Evolutionary conservation across 1,284 basidiomycete genomes (phyloP).

Genomic region (Volvariella surrecta): DNA sequence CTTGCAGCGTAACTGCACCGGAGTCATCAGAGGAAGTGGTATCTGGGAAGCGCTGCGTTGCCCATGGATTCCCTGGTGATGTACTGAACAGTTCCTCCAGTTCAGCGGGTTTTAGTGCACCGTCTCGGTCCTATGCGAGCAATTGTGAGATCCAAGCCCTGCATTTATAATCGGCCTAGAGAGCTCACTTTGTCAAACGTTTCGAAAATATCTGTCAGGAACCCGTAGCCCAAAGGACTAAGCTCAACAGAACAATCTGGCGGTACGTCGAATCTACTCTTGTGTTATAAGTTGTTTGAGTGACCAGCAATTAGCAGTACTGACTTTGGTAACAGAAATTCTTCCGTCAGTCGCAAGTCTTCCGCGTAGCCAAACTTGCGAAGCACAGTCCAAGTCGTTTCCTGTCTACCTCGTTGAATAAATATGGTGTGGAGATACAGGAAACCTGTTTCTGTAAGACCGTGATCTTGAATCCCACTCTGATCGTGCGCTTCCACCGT

Average conservation of each 20-base stretch:
- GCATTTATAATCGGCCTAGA: background rate
- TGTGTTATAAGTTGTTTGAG: conserved; percentile 14
- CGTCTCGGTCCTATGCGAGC: conserved; percentile 77
- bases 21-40: conserved; percentile 87
- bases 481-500: conserved; percentile 74
- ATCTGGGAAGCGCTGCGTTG: conserved; percentile 78
- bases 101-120: conserved; percentile 82
- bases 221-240: conserved; percentile 89
- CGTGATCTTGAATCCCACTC: conserved; percentile 59
- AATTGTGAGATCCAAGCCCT: conserved; percentile 3
- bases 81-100: conserved; percentile 88
- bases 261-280: conserved; percentile 80
- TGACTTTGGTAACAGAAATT: conserved; percentile 80
- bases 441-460: conserved; percentile 92
- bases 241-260: conserved; percentile 93
- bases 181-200: conserved; percentile 81
- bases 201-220: conserved; percentile 96
- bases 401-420: conserved; percentile 92
- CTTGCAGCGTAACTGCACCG: conserved; percentile 90
- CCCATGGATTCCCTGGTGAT: conserved; percentile 93
- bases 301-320: conserved; percentile 10
- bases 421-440: conserved; percentile 95
- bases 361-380: conserved; percentile 95
- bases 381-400: conserved; percentile 97
- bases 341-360: conserved; percentile 84